A percentile compares a stretch with the other conserved stretches of the same genome.
Evolutionary conservation across 2,329 filamentous ascomycete species (phyloP).

Genomic region (Arthrobotrys entomopaga): DNA sequence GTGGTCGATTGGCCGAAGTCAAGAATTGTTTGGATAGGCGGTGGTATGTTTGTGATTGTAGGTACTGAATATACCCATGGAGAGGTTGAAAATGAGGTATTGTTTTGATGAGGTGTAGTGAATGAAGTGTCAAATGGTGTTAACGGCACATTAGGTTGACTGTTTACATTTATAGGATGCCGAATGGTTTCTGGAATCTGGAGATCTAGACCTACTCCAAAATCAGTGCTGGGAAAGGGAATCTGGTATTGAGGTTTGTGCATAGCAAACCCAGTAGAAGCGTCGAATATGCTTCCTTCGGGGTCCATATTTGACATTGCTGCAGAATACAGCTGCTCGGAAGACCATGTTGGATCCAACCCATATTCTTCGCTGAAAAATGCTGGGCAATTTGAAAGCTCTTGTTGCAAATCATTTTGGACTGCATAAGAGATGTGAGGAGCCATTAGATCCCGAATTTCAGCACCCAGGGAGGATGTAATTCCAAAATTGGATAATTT

Average conservation of each 20-base stretch:
- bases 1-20: background rate
- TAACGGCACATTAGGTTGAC: no score
- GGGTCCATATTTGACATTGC: slow-evolving; percentile 7
- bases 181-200: background rate
- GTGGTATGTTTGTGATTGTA: background rate
- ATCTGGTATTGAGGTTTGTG: background rate
- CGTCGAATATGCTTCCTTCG: slow-evolving; percentile 11
- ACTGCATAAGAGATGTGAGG: slow-evolving; percentile 16
- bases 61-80: background rate
- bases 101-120: no score
- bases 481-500: background rate
- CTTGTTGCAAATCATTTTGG: background rate
- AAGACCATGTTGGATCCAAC: slow-evolving; percentile 8
- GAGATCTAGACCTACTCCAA: background rate
- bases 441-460: background rate
- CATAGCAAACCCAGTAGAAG: slow-evolving; percentile 9
- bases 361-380: slow-evolving; percentile 14
- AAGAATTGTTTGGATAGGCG: background rate
- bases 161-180: no score
- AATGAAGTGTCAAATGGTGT: background rate
- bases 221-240: background rate
- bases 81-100: no score
- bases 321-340: slow-evolving; percentile 7
- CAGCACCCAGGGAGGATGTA: background rate
- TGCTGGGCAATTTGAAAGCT: background rate